Conservation (phyloP, 2,329 filamentous ascomycete genomes). For the Paraphaeosphaeria sporulosa region DNA sequence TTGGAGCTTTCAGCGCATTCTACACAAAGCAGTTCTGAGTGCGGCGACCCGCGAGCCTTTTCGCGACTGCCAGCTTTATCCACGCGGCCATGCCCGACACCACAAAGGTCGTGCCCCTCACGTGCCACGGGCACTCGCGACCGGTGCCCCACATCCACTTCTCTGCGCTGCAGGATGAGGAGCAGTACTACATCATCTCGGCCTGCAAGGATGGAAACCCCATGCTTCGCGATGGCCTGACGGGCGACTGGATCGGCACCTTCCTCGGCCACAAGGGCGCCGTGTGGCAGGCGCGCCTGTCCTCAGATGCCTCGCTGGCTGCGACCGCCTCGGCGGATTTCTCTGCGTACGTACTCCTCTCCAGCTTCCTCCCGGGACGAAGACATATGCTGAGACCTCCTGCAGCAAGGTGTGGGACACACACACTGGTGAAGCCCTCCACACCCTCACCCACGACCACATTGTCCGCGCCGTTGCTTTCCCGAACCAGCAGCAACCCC, state of each 20-base stretch:
- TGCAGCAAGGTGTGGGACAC: constrained; percentile 94
- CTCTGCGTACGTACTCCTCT: constrained; percentile 71
- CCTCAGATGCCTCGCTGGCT: constrained; percentile 84
- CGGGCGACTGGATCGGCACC: constrained; percentile 82
- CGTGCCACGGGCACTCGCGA: constrained; percentile 92
- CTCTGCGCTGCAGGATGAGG: constrained; percentile 81
- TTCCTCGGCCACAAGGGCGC: constrained; percentile 98
- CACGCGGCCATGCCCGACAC: constrained; percentile 46
- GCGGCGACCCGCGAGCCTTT: neutral
- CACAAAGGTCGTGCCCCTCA: constrained; percentile 79
- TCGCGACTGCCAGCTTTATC: neutral
- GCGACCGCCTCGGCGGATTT: constrained; percentile 97
- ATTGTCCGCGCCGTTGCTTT: constrained; percentile 96
- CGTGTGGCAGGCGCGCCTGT: constrained; percentile 94
- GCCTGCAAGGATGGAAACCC: constrained; percentile 98
- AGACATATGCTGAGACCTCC: constrained; percentile 31
- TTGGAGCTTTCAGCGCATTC: neutral
- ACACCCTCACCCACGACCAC: constrained; percentile 88
- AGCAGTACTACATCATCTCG: constrained; percentile 90
- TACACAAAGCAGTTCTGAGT: neutral
- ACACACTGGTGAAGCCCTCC: constrained; percentile 86
- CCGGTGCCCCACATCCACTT: constrained; percentile 92
- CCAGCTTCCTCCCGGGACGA: neutral
- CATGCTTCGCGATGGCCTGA: constrained; percentile 95
- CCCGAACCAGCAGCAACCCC: constrained; percentile 74